Evolutionary conservation across 495 filamentous ascomycete genomes (phyloP), one percentile per base, ranked within the genome.

Genomic region (Paragyromitra xinjiangensis): DNA sequence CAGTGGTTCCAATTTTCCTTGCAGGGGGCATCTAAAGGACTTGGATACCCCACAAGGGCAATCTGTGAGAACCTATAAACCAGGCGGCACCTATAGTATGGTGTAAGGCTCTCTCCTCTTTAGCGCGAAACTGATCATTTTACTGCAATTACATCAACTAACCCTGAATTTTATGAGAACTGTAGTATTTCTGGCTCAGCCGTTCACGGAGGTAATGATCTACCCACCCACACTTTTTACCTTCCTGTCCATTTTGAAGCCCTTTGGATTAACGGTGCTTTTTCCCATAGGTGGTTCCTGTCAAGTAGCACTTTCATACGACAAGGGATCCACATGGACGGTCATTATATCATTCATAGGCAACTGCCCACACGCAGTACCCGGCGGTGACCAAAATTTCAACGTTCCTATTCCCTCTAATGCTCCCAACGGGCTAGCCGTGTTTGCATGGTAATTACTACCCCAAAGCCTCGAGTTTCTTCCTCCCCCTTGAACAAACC

Each of bases 331-430:
- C 64, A 86, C 84, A 26, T 91, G 87, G 83, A 87, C 87, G 69
- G 90, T 91, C 75, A 89, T 92, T 74, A 85, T 91, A 82, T 88
- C 86, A 12, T 88, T 90, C 58, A 83, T 88, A n/a, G 90, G 90
- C 29, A 88, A 87, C 39, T 92, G 90, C 77, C 90, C 90, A 1
- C 80, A 88, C 8, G 82, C 69, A 40, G 65, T 80, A 39, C 72
- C 79, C 7, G 75, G 81, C 12, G 81, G 81, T 29, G 74, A 79
- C 16, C 83, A 85, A 78, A 83, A 84, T 53, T 87, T 88, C 76
- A 71, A 84, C 39, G 86, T 88, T 76, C 81, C 81, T 6, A 83
- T 89, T 26, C 87, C 87, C 11, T 81, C 82, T 2, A 85, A 86
- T 63, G 85, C 86, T 3, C 85, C 85, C 4, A 67, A 74, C 9